A percentile compares a stretch with the other conserved stretches of the same genome.
Evolutionary conservation across 176 grass and related monocot species (phyloP).

Genomic region (Oryza longistaminata): DNA sequence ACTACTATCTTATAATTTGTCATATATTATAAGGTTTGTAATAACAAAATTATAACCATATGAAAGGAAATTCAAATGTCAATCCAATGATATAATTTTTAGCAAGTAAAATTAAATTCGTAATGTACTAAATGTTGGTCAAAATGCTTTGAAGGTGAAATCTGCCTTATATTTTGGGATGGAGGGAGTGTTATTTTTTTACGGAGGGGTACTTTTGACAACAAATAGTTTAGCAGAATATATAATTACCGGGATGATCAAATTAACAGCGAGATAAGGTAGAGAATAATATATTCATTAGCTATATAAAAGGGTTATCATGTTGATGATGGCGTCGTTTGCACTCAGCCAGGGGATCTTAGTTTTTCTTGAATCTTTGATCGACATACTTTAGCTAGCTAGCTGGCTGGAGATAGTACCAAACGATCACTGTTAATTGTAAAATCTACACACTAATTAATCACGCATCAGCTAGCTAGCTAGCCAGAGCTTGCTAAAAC

Average conservation of each 20-base stretch:
- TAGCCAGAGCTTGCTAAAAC: conserved; percentile 33
- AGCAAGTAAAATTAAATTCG: too few relatives aligned
- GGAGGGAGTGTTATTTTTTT: too few relatives aligned
- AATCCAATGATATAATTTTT: too few relatives aligned
- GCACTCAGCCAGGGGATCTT: conserved; percentile 11
- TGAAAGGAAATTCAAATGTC: too few relatives aligned
- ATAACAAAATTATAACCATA: too few relatives aligned
- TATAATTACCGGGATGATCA: not conserved
- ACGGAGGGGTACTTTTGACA: not conserved
- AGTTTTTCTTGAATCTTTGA: conserved; percentile 21
- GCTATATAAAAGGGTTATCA: not conserved
- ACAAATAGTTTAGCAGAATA: not conserved
- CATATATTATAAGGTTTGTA: too few relatives aligned
- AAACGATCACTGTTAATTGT: conserved; percentile 34
- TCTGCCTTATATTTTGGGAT: too few relatives aligned
- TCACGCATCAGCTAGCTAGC: not conserved
- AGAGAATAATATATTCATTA: not conserved
- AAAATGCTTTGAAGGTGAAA: too few relatives aligned
- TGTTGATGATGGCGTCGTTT: not conserved
- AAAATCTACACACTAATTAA: not conserved
- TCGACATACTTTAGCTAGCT: not conserved
- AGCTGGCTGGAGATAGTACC: conserved; percentile 15
- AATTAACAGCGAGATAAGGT: not conserved
- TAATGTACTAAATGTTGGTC: too few relatives aligned
- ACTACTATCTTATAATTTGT: too few relatives aligned